Base-by-base conservation (phyloP, 2,329 filamentous ascomycete species). In the Zasmidium cellare region DNA sequence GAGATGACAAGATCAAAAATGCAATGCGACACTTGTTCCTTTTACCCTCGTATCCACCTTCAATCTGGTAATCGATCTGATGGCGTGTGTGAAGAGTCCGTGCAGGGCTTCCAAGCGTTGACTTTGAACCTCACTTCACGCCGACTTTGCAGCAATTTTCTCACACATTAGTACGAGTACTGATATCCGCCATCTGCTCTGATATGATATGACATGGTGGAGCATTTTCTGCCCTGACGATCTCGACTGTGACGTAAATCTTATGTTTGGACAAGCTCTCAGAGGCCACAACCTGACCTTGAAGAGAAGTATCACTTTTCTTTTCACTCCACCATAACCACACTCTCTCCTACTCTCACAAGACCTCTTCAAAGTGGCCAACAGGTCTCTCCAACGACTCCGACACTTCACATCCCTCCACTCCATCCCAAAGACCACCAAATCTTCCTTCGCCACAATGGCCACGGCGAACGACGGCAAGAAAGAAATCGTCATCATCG, bases 401-500 rank as follows among this genome's bases (percentile, higher is more conserved):
- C 16, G 24, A 22, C 25, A 9, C 3, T 18, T 51, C 22, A 7
- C 22, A 11, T n/a, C 23, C 20, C 38, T n/a, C n/a, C 35, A 41
- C 5, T 18, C 3, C 35, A 18, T 3, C 11, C 16, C 35, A 18
- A 41, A n/a, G 16, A n/a, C 7, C 35, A 41, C 35, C 35, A 41
- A 31, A 41, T 41, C 35, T 18, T 9, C 35, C 14, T 23, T 62
- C 54, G 57, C 63, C 63, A 67, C 63, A 48, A 72, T 72, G 70
- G 64, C 68, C 3, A 44, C 64, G n/a, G n/a, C n/a, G 22, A 57
- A 61, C 48, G 62, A 58, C 20, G 59, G 64, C 46, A 66, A 65
- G 45, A 71, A 65, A 53, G 66, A 73, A 41, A 74, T 75, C 46
- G 70, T 75, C 5, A 65, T 75, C 3, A 66, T 75, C 16, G 92